phyloP scores from a whole-genome alignment of 129 eudicot genomes.

The Centrapalus pauciflorus region DNA sequence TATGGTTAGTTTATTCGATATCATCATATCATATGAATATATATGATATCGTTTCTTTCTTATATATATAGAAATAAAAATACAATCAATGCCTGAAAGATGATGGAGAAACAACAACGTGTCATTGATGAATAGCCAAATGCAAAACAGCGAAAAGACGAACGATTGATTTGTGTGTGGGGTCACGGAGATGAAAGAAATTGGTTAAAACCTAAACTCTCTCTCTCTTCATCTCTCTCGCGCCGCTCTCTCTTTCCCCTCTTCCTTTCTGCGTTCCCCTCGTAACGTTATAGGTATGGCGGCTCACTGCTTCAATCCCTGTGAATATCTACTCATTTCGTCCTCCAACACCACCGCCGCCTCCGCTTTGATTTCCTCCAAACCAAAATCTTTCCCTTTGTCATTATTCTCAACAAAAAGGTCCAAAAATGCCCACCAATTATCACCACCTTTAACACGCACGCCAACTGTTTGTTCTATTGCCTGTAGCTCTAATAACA shows the following conservation, averaged over 20 bases:
- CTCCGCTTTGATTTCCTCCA: slow-evolving; percentile 9
- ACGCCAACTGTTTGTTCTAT: not conserved
- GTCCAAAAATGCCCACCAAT: slow-evolving; percentile 5
- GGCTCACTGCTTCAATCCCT: slow-evolving; percentile 13
- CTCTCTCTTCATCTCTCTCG: not conserved
- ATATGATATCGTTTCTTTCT: too few species aligned
- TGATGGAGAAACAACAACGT: too few species aligned
- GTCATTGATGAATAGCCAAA: too few species aligned
- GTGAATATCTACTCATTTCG: not conserved
- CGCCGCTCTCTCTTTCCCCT: slow-evolving; percentile 15
- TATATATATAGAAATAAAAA: too few species aligned
- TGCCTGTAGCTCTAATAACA: not conserved
- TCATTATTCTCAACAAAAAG: not conserved
- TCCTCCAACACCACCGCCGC: slow-evolving; percentile 4
- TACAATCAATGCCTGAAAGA: too few species aligned
- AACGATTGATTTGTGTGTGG: too few species aligned
- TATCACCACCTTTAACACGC: not conserved
- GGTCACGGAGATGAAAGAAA: not conserved
- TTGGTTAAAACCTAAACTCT: slow-evolving; percentile 14
- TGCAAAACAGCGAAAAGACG: too few species aligned
- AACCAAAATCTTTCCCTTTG: not conserved
- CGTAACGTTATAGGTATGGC: not conserved
- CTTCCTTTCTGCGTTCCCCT: not conserved
- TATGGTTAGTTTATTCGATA: too few species aligned
- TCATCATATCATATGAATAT: too few species aligned